Base-by-base conservation (phyloP, 768 basidiomycete genomes). In the Termitomyces heimii region DNA sequence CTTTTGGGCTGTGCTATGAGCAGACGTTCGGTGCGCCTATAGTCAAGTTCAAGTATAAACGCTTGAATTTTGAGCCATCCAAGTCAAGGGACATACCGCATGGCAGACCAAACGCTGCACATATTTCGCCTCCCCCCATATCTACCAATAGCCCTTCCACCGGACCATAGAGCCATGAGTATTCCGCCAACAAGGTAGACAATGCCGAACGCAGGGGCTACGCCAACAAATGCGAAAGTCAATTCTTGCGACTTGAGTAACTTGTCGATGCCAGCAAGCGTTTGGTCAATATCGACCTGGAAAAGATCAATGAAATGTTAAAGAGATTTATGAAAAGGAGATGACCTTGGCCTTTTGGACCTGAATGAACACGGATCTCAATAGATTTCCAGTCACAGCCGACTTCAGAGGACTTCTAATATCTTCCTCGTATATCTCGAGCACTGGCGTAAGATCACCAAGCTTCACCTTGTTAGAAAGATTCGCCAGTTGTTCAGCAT, bases 191-290 rank as follows among this genome's bases (percentile, higher is more conserved):
- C 57, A 1, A 86, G 75, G 62, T 94, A 95, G 3, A 94, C 81
- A 34, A 98, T 74, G 4, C 87, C 82, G 49, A 98, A 72, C 0
- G 89, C 87, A 9, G 96, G 96, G 0, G 96, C 94, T 16, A 98
- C 88, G 62, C 95, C 95, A 58, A 98, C 94, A 65, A 98, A 98
- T 5, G 91, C 96, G 65, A 99, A 99, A 1, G 94, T 97, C 44
- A 97, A 77, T 67, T 96, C 92, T 71, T 97, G 94, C 1, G 92
- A 95, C 62, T 88, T 92, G 61, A 98, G 84, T 54, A 98, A 76
- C 66, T 89, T 93, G 70, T 98, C 96, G 62, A 98, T 94, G 6
- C 95, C 95, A 9, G 85, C 77, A 42, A 98, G 76, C 0, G 94
- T 88, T 70, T 95, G 85, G 60, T 95, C 91, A 53, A 97, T 84